Evolutionary conservation across 1,284 basidiomycete genomes (phyloP), one percentile per base, ranked within the genome.

Genomic region (Fomitopsis schrenkii): DNA sequence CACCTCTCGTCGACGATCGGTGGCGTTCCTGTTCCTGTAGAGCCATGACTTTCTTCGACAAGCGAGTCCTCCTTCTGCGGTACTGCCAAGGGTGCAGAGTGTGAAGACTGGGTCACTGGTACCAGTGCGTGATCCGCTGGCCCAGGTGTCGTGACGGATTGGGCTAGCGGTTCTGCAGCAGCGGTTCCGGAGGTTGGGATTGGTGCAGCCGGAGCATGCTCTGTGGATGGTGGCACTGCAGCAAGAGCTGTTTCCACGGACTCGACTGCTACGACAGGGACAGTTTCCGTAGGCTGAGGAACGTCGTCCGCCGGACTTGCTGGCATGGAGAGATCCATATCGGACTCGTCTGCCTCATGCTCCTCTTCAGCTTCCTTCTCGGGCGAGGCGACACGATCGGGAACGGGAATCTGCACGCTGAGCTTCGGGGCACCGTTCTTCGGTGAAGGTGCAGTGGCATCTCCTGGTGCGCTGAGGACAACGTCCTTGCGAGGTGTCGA

Each of bases 291-390:
- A 9, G 52, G 38, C n/a, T 35, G 40, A 44, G 55, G 12, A 10
- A 14, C 28, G 8, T 54, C 52, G 52, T 48, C 55, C 4, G 17
- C 9, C 5, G 61, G 58, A 45, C 55, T 48, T 26, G 41, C 40
- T 30, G 62, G 30, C 41, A 46, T 33, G 19, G 48, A 59, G 38
- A 59, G 17, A 14, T 59, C 58, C 58, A 60, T 60, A 30, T 60
- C 59, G 19, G 59, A 56, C 35, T 60, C 58, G 5, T 48, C 58
- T 28, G 14, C 58, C 10, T n/a, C 40, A 35, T 14, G 33, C 33
- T 58, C 52, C 35, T 40, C 30, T 33, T 33, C 38, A 14, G 33
- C 36, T 19, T 38, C 38, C 17, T 38, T 54, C 35, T 22, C 8
- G 38, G 14, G 42, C 6, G 26, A 33, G 19, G 48, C 48, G 6